Percentiles rank a stretch among this genome's conserved stretches.
phyloP scores from a whole-genome alignment of 2,329 filamentous ascomycete genomes.

The Diaporthe sp. region DNA sequence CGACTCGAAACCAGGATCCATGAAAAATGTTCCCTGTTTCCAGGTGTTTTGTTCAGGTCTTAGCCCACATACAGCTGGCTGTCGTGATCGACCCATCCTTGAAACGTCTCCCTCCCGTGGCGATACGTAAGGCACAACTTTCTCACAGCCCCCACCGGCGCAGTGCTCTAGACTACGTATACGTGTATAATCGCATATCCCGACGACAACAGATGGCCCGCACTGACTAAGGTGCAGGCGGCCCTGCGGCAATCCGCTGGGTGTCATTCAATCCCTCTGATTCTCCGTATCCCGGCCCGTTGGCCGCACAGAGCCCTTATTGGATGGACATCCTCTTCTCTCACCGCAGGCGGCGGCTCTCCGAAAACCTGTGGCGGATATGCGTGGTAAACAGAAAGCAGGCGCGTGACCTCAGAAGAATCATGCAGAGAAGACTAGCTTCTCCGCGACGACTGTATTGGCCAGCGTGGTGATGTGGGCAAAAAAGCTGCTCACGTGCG shows the following conservation, averaged over 20 bases:
- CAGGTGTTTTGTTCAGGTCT: slow-evolving; percentile 20
- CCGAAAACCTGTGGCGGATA: not conserved
- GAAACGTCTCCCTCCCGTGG: slow-evolving; percentile 17
- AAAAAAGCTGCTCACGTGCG: not conserved
- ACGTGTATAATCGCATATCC: not conserved
- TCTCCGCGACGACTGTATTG: not conserved
- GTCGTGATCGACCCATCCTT: slow-evolving; percentile 18
- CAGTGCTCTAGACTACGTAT: not conserved
- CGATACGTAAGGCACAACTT: slow-evolving; percentile 6
- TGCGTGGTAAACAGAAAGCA: not conserved
- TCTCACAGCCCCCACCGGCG: slow-evolving; percentile 36
- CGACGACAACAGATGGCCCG: not conserved
- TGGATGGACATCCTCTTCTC: slow-evolving; percentile 1
- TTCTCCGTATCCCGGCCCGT: not conserved
- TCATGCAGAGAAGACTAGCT: slow-evolving; percentile 19
- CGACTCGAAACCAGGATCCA: not conserved
- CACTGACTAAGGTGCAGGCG: slow-evolving; percentile 22
- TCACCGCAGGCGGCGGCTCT: not conserved
- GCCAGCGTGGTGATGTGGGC: not conserved
- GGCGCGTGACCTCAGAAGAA: slow-evolving; percentile 1
- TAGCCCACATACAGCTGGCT: slow-evolving; percentile 6
- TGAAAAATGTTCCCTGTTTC: slow-evolving; percentile 9
- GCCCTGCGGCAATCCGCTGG: slow-evolving; percentile 3
- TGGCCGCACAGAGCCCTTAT: slow-evolving; percentile 8
- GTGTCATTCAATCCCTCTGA: slow-evolving; percentile 9